Percentiles rank a stretch among this genome's conserved stretches.
Evolutionary conservation across 2,329 filamentous ascomycete species (phyloP).

Genomic region (Davidsoniella virescens): DNA sequence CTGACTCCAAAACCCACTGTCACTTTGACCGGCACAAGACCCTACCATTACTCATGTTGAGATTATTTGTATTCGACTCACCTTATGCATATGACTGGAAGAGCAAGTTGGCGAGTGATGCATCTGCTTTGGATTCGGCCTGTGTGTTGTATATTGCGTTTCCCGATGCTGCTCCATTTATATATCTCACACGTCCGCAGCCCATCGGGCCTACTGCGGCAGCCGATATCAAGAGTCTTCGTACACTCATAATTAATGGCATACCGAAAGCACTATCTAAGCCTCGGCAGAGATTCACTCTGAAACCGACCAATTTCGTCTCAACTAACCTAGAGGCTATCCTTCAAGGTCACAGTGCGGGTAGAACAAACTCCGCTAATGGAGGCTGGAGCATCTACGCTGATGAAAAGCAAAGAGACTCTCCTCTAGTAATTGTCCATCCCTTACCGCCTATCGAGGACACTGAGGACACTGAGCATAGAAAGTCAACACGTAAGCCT

Average conservation of each 20-base stretch:
- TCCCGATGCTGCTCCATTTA: constrained; percentile 59
- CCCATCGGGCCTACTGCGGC: constrained; percentile 25
- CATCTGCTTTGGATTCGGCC: constrained; percentile 25
- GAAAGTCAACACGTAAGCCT: too few species aligned
- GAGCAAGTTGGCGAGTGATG: background rate
- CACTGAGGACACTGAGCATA: constrained; percentile 4
- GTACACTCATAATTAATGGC: constrained; percentile 57
- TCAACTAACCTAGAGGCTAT: constrained; percentile 58
- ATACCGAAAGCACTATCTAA: constrained; percentile 70
- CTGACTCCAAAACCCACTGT: constrained; percentile 71
- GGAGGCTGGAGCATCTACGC: constrained; percentile 72
- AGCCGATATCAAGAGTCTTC: constrained; percentile 45
- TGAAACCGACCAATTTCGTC: constrained; percentile 50
- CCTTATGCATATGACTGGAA: constrained; percentile 38
- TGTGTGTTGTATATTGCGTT: constrained; percentile 68
- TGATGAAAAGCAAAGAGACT: constrained; percentile 38
- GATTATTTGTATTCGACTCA: constrained; percentile 64
- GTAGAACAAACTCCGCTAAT: constrained; percentile 52
- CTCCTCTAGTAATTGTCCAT: constrained; percentile 36
- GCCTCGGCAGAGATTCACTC: constrained; percentile 52
- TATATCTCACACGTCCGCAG: constrained; percentile 47
- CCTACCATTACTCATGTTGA: constrained; percentile 56
- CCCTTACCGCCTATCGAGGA: constrained; percentile 25
- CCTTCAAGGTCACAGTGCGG: constrained; percentile 50
- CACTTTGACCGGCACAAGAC: constrained; percentile 56